Evolutionary conservation across 129 eudicot genomes (phyloP), one percentile per base, ranked within the genome.

Genomic region (Smallanthus sonchifolius): DNA sequence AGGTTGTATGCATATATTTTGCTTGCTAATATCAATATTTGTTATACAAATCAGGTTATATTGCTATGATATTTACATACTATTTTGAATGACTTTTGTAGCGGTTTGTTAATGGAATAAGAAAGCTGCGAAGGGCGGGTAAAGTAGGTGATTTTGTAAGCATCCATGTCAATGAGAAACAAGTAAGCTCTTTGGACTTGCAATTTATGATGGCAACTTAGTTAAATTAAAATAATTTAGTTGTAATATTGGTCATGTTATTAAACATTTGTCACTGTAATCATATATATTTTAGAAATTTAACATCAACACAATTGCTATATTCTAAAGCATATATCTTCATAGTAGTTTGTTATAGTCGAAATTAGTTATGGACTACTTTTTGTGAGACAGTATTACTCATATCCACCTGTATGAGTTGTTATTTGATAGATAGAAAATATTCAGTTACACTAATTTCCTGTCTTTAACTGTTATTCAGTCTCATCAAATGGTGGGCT

Each of bases 141-240:
- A 94, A 91, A 92, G 60, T 94, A 52, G 91, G 93, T 40, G 93
- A 88, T 82, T 94, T 94, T 75, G 89, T 94, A 42, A 90, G 97
- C 88, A 84, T 94, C 39, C 88, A 81, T 61, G 88, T 88, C 73
- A 90, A 94, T 80, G 97, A 94, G 75, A 91, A 94, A 69, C 97
- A 94, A 83, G 99, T 91, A 77, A 85, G 79, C 62, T 44, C 10
- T 70, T 39, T 52, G 37, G 34, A 77, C 65, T 67, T 47, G 64
- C 72, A 24, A 24, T 24, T 24, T 24, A 24, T 24, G 30, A 24
- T 24, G 30, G 30, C 30, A 24, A 24, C 30, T 24, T 24, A 24
- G 30, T 24, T 24, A 24, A 24, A 24, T 1, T 24, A 24, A 24
- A 24, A 24, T 24, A 24, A 24, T 24, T 24, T 24, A 24, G 30